phyloP scores from a whole-genome alignment of 257 asterid genomes.

The Solanum ossicruentum region DNA sequence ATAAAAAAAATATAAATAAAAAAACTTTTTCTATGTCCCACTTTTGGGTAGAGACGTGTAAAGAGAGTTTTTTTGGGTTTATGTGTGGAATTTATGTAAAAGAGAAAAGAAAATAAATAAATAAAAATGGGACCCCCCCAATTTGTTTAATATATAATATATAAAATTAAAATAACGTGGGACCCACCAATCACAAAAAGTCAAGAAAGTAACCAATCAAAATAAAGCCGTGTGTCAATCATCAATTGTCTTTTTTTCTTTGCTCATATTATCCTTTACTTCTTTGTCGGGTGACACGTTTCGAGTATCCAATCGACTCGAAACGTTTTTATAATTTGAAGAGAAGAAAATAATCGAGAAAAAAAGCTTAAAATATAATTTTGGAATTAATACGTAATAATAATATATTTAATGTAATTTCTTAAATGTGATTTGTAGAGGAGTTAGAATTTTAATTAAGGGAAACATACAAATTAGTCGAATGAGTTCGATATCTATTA shows the following conservation, averaged over 20 bases:
- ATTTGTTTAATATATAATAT: too few species aligned
- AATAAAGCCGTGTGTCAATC: conserved; percentile 41
- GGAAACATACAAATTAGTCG: too few species aligned
- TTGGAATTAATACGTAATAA: not conserved
- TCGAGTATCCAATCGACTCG: not conserved
- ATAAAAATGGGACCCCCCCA: not conserved
- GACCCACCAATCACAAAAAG: conserved; percentile 21
- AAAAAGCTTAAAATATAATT: too few species aligned
- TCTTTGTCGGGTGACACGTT: conserved; percentile 71
- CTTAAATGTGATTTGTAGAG: accelerated
- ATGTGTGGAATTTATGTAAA: not conserved
- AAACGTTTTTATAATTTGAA: not conserved
- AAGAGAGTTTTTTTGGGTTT: conserved; percentile 18
- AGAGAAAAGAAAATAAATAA: not conserved
- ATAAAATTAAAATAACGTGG: not conserved
- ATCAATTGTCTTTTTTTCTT: conserved; percentile 31
- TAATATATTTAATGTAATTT: not conserved
- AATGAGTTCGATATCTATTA: too few species aligned
- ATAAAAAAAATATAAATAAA: not conserved
- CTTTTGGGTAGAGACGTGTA: conserved; percentile 35
- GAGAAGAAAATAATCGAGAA: not conserved
- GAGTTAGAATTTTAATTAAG: too few species aligned
- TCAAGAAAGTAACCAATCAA: conserved; percentile 51
- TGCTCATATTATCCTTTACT: conserved; percentile 26
- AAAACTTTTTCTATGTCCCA: conserved; percentile 4